Conservation (phyloP, 176 grass and related monocot species). For the Aegilops longissima region DNA sequence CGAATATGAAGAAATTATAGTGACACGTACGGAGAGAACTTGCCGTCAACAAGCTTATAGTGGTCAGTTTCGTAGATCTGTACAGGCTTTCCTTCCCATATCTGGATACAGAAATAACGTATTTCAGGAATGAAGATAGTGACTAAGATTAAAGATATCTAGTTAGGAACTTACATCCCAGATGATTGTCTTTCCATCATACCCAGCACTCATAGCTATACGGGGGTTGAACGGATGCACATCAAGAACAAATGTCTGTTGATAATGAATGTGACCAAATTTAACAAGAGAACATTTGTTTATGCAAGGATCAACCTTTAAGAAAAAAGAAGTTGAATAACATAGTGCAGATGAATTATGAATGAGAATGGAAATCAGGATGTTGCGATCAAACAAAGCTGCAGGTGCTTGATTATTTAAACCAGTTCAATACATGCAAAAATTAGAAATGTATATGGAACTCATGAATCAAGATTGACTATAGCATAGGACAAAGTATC, state of each 20-base stretch:
- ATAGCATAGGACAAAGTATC: not conserved
- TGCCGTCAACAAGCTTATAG: constrained; percentile 97
- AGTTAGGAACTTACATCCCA: constrained; percentile 87
- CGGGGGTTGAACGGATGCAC: constrained; percentile 99
- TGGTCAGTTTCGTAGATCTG: constrained; percentile 87
- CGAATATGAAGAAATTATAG: constrained; percentile 25
- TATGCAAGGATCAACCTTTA: not conserved
- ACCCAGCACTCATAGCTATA: constrained; percentile 99
- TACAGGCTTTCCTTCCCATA: constrained; percentile 97
- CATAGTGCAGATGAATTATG: not conserved
- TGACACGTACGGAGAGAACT: constrained; percentile 94
- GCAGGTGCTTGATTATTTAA: constrained; percentile 4
- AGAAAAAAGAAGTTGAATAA: not conserved
- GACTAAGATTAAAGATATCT: constrained; percentile 14
- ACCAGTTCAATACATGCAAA: not conserved
- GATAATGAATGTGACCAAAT: constrained; percentile 25
- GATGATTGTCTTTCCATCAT: constrained; percentile 96
- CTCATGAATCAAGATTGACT: not conserved
- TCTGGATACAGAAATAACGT: constrained; percentile 50
- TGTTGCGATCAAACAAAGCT: not conserved
- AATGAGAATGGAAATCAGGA: constrained; percentile 17
- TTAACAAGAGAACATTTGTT: constrained; percentile 3
- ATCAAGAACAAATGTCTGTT: constrained; percentile 99
- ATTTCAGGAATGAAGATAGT: constrained; percentile 31
- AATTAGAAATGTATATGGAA: not conserved